Percentiles rank a stretch among this genome's conserved stretches.
Evolutionary conservation across 345 rosid species (phyloP).

Genomic region (Lepidium africanum): DNA sequence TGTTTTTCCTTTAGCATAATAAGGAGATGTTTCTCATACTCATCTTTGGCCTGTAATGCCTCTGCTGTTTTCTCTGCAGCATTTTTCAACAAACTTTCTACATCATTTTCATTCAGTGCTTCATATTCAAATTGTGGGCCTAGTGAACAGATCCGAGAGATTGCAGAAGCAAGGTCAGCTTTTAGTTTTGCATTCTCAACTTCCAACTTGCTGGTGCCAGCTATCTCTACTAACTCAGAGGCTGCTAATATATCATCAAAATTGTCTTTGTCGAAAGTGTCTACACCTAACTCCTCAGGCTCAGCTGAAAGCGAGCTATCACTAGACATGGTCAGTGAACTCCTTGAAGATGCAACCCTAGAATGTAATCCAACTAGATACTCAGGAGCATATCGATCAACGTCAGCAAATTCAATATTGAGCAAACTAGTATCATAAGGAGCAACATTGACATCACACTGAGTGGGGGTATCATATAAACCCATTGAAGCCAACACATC

Average conservation of each 20-base stretch:
- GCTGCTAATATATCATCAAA: slow-evolving; percentile 50
- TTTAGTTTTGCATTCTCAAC: slow-evolving; percentile 95
- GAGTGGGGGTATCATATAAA: slow-evolving; percentile 75
- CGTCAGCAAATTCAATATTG: slow-evolving; percentile 63
- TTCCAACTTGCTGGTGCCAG: slow-evolving; percentile 92
- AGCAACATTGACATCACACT: slow-evolving; percentile 86
- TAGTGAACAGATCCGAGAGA: slow-evolving; percentile 66
- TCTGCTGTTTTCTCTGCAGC: slow-evolving; percentile 71
- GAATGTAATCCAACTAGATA: slow-evolving; percentile 48
- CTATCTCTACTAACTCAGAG: slow-evolving; percentile 69
- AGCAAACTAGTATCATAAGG: slow-evolving; percentile 77
- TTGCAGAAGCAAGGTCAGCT: slow-evolving; percentile 96
- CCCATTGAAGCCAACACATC: slow-evolving; percentile 87
- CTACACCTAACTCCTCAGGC: slow-evolving; percentile 43
- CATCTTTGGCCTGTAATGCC: slow-evolving; percentile 85
- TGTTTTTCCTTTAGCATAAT: slow-evolving; percentile 74
- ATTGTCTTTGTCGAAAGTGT: slow-evolving; percentile 37
- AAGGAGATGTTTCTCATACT: slow-evolving; percentile 62
- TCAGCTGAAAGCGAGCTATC: slow-evolving; percentile 57
- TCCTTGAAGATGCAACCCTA: slow-evolving; percentile 46
- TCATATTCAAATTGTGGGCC: slow-evolving; percentile 63
- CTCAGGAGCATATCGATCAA: slow-evolving; percentile 89
- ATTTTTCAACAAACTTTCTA: slow-evolving; percentile 54
- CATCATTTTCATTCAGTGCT: slow-evolving; percentile 51
- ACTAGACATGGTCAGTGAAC: slow-evolving; percentile 55